These are phyloP conservation scores for Mortierella sp. DNA, from an alignment of 371 early-diverging fungal species.

Conservation along the genomic window DNA sequence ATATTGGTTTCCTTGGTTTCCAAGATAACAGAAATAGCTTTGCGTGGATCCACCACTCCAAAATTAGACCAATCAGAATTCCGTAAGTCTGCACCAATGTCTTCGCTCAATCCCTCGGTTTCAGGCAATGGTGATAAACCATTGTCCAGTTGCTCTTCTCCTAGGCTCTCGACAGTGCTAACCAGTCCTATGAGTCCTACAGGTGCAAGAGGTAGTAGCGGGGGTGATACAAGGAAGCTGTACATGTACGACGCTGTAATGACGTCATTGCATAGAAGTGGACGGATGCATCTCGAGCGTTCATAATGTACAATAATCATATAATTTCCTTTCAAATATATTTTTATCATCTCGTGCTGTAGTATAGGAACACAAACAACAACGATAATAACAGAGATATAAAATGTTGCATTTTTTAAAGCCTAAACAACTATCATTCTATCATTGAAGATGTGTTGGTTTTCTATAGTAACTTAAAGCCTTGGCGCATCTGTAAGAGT, in stretches of 20 bases:
- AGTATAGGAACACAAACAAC: not conserved
- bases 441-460: too few species aligned
- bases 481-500: not conserved
- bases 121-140: not conserved
- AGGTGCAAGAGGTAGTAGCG: not conserved
- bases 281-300: conserved; percentile 22
- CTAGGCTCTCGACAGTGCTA: not conserved
- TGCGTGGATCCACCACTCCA: not conserved
- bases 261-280: conserved; percentile 4
- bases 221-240: conserved; percentile 6
- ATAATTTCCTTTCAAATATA: not conserved
- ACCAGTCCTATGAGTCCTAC: conserved; percentile 9
- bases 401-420: not conserved
- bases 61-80: conserved; percentile 1
- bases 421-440: too few species aligned
- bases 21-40: not conserved
- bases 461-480: not conserved
- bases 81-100: conserved; percentile 39
- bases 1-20: not conserved
- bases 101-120: not conserved
- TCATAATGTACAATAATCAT: not conserved
- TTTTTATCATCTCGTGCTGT: not conserved
- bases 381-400: not conserved
- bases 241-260: conserved; percentile 8
- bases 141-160: not conserved